phyloP scores from a whole-genome alignment of 2,329 filamentous ascomycete genomes.

The Elsinoe fawcettii region DNA sequence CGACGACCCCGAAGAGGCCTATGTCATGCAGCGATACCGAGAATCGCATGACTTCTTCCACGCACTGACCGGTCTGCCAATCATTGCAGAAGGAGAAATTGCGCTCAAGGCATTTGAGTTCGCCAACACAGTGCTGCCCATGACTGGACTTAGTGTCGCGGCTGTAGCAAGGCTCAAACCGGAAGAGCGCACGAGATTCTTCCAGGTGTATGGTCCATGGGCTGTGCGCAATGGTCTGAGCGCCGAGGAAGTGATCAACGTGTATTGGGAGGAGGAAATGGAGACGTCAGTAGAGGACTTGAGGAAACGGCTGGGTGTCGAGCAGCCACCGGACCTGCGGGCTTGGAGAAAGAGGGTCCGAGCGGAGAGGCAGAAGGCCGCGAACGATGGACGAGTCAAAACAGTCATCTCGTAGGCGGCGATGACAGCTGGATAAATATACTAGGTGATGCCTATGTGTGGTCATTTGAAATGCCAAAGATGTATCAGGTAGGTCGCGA shows the following conservation, averaged over 20 bases:
- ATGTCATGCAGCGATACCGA: constrained; percentile 96
- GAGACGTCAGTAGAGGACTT: constrained; percentile 74
- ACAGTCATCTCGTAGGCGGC: background rate
- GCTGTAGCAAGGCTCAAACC: constrained; percentile 59
- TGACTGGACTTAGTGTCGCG: constrained; percentile 82
- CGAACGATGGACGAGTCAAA: constrained; percentile 29
- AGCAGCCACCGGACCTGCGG: constrained; percentile 80
- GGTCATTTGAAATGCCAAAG: too few relatives aligned
- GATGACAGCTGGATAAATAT: too few relatives aligned
- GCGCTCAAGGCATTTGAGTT: constrained; percentile 99
- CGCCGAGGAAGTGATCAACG: constrained; percentile 77
- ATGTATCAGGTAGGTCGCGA: too few relatives aligned
- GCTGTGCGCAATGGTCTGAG: constrained; percentile 73
- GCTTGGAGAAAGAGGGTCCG: constrained; percentile 63
- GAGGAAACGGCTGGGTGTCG: constrained; percentile 68
- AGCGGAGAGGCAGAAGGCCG: constrained; percentile 51
- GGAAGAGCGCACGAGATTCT: constrained; percentile 60
- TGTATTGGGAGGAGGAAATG: constrained; percentile 96
- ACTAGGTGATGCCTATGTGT: too few relatives aligned
- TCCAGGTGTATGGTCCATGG: constrained; percentile 76
- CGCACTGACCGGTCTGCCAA: constrained; percentile 80
- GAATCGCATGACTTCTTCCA: constrained; percentile 99
- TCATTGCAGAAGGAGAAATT: constrained; percentile 90
- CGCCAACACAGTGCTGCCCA: constrained; percentile 84
- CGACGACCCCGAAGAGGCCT: constrained; percentile 90